phyloP scores from a whole-genome alignment of 1,139 yeast genomes.

The Debaryomyces udenii region DNA sequence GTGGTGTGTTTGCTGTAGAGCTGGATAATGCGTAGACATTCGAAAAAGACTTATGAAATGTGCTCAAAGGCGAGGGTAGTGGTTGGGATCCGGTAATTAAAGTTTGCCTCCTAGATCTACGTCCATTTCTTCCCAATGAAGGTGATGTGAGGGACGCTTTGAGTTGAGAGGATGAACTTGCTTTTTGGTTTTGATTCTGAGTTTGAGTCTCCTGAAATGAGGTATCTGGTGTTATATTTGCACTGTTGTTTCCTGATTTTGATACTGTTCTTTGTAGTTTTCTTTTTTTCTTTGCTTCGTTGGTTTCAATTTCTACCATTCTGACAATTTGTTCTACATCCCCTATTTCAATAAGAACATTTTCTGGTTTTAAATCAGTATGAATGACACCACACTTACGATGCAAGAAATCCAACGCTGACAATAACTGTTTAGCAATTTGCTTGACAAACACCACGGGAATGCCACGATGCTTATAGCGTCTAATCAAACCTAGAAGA shows the following conservation, averaged over 20 bases:
- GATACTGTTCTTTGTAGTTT: slow-evolving; percentile 35
- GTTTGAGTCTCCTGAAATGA: slow-evolving; percentile 17
- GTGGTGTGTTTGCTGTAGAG: slow-evolving; percentile 48
- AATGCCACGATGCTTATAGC: slow-evolving; percentile 71
- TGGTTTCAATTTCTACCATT: slow-evolving; percentile 57
- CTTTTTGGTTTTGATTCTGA: slow-evolving; percentile 6
- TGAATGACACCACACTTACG: slow-evolving; percentile 88
- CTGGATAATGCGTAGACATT: slow-evolving; percentile 42
- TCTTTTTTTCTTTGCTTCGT: slow-evolving; percentile 45
- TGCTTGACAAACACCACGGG: slow-evolving; percentile 78
- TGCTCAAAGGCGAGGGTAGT: slow-evolving; percentile 72
- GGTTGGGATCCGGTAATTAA: slow-evolving; percentile 88
- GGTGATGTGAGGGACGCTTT: slow-evolving; percentile 35
- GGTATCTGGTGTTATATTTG: slow-evolving; percentile 18
- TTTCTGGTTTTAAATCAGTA: slow-evolving; percentile 90
- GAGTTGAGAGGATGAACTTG: slow-evolving; percentile 1
- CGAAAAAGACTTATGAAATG: slow-evolving; percentile 43
- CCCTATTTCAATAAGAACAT: slow-evolving; percentile 77
- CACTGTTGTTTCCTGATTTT: slow-evolving; percentile 18
- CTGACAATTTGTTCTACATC: slow-evolving; percentile 72
- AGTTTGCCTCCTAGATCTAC: slow-evolving; percentile 72
- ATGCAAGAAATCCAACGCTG: slow-evolving; percentile 80
- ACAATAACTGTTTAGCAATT: slow-evolving; percentile 74
- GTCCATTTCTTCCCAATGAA: slow-evolving; percentile 47
- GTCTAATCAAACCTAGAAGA: slow-evolving; percentile 66